Evolutionary conservation across 208 protist genomes (phyloP).

Genomic region (Wallacemonas rigidus): DNA sequence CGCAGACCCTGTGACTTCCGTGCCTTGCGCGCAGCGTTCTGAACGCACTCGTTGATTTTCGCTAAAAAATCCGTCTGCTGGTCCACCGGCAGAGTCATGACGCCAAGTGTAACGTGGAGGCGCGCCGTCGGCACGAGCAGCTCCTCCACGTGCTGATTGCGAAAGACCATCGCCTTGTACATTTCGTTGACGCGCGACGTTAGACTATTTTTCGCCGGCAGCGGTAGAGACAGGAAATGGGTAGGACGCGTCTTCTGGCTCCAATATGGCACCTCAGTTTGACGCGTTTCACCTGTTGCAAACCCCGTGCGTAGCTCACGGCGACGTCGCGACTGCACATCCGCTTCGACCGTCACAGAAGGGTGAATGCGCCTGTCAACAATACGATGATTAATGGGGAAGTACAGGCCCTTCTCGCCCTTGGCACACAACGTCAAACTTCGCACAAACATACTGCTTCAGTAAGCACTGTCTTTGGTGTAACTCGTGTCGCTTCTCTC

Average conservation of each 20-base stretch:
- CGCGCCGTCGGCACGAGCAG: conserved; percentile 65
- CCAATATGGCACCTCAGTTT: conserved; percentile 68
- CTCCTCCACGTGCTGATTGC: conserved; percentile 46
- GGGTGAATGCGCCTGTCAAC: conserved; percentile 66
- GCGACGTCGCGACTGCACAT: conserved; percentile 81
- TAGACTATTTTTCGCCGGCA: conserved; percentile 63
- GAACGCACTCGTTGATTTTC: conserved; percentile 43
- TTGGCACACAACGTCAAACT: conserved; percentile 29
- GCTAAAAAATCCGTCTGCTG: conserved; percentile 27
- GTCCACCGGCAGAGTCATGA: conserved; percentile 53
- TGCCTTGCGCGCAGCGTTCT: conserved; percentile 39
- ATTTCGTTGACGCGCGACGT: conserved; percentile 67
- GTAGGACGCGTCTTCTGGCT: conserved; percentile 61
- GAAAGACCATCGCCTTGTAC: conserved; percentile 72
- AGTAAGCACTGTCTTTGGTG: not conserved
- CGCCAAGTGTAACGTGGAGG: conserved; percentile 86
- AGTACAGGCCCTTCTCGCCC: conserved; percentile 78
- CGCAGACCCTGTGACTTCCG: conserved; percentile 51
- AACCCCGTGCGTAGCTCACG: conserved; percentile 79
- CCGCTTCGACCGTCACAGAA: conserved; percentile 45
- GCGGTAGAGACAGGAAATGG: conserved; percentile 82
- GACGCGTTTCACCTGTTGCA: conserved; percentile 75
- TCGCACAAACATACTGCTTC: conserved; percentile 33
- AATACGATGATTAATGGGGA: conserved; percentile 89
- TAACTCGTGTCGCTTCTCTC: too few relatives aligned